Percentiles rank a stretch among this genome's conserved stretches.
These are phyloP conservation scores for Takakia lepidozioides DNA, from an alignment of 225 moss, liverwort and hornwort species.

Conservation along the genomic window DNA sequence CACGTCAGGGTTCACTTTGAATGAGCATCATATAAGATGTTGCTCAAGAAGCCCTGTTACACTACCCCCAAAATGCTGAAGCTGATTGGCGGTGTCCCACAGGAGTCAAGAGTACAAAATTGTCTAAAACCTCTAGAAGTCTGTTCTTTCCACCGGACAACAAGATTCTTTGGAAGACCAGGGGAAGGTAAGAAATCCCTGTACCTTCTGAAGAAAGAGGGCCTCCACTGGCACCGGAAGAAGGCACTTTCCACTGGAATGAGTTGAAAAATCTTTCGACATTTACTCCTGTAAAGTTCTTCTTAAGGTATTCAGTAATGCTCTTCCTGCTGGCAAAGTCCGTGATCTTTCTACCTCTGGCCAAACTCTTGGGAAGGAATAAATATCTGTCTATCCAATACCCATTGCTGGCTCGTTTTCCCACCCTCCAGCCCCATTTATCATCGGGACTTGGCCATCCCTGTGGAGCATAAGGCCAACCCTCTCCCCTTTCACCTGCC, in stretches of 20 bases:
- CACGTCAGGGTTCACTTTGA: too few species aligned
- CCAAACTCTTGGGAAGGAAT: slow-evolving; percentile 37
- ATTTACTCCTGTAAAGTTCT: slow-evolving; percentile 51
- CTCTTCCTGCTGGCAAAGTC: slow-evolving; percentile 68
- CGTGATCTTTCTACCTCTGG: slow-evolving; percentile 36
- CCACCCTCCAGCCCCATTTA: slow-evolving; percentile 80
- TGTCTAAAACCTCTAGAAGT: too few species aligned
- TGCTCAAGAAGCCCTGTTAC: too few species aligned
- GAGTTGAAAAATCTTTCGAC: slow-evolving; percentile 58
- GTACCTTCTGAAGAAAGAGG: too few species aligned
- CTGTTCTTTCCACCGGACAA: too few species aligned
- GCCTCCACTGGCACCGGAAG: too few species aligned
- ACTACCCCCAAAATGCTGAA: too few species aligned
- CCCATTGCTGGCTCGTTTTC: slow-evolving; percentile 36
- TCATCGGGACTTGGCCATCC: slow-evolving; percentile 71
- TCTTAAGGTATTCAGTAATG: slow-evolving; percentile 41
- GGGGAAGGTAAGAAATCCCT: too few species aligned
- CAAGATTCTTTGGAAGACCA: too few species aligned
- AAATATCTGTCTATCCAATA: slow-evolving; percentile 70
- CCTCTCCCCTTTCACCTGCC: slow-evolving; percentile 50
- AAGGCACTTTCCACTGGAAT: slow-evolving; percentile 80
- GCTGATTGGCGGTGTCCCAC: too few species aligned
- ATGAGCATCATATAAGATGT: too few species aligned
- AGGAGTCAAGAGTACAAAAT: too few species aligned
- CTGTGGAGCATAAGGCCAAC: slow-evolving; percentile 85